Conservation (phyloP, 2,329 filamentous ascomycete species). For the Trichoderma koningii region DNA sequence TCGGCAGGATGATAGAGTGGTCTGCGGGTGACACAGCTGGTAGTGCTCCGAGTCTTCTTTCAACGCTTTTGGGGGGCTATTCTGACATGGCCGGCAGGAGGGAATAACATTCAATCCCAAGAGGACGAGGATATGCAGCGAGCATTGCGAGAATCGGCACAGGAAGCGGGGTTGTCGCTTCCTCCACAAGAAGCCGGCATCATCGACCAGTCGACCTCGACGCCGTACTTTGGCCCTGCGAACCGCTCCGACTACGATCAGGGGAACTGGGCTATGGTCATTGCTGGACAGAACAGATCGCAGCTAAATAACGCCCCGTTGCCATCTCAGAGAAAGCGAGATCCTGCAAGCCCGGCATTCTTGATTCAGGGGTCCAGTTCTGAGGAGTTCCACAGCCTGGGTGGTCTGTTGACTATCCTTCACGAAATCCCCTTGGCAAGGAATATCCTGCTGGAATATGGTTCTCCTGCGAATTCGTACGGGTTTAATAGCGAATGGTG, state of each 20-base stretch:
- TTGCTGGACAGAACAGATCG: constrained; percentile 38
- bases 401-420: constrained; percentile 59
- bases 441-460: constrained; percentile 55
- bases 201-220: constrained; percentile 42
- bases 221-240: constrained; percentile 61
- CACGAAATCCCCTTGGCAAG: constrained; percentile 61
- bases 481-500: constrained; percentile 63
- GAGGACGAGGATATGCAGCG: constrained; percentile 60
- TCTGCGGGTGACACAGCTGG: constrained; percentile 46
- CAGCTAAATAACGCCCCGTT: constrained; percentile 31
- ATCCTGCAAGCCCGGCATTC: constrained; percentile 51
- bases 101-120: constrained; percentile 43
- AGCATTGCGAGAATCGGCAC: constrained; percentile 58
- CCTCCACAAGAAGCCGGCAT: constrained; percentile 54
- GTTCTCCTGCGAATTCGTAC: constrained; percentile 49
- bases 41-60: constrained; percentile 36
- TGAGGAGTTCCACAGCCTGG: constrained; percentile 48
- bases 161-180: constrained; percentile 50
- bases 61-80: constrained; percentile 14
- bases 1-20: constrained; percentile 55
- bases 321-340: constrained; percentile 50
- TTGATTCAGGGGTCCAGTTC: constrained; percentile 45
- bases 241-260: constrained; percentile 57
- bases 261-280: constrained; percentile 62
- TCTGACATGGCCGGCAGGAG: constrained; percentile 40